Evolutionary conservation across 2,329 filamentous ascomycete species (phyloP), one percentile per base, ranked within the genome.

Genomic region (Fonsecaea pugnacius): DNA sequence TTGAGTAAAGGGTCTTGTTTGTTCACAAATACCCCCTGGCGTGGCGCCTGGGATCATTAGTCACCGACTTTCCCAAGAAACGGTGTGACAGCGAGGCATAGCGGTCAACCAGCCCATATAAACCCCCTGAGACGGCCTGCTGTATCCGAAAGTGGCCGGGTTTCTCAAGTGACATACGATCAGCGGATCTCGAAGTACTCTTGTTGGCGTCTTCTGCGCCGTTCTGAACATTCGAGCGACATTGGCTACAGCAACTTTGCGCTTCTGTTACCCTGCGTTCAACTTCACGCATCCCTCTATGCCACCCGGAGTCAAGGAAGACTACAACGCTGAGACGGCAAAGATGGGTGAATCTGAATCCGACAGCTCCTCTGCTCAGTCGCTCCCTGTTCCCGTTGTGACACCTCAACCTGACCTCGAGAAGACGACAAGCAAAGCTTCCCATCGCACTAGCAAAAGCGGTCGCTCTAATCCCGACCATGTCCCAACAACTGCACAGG

Each of bases 401-500:
- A 54, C 9, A 6, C 30, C 53, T 12, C 48, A 64, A 14, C 36
- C 51, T n/a, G 67, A 67, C 32, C 60, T 69, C 35, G 67, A 69
- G 38, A 69, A 69, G 55, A 60, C 58, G 3, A 30, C 53, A 7
- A 69, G 54, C 60, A 62, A 43, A 48, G 33, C 33, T 7, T 62
- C 60, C 3, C 54, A 66, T 9, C 16, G 58, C 30, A 62, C 67
- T 18, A 46, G 40, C n/a, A 63, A 35, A 33, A 66, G 58, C 56
- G 27, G 33, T 10, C 40, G 60, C 32, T 58, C 65, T 2, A 48
- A 30, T 30, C 27, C 27, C 27, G 27, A 58, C 16, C 53, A 40
- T 40, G 33, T 46, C 10, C 55, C 54, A 30, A 64, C 64, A 16
- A 67, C 67, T n/a, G 69, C 64, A 9, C 65, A 69, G 36, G 82